Evolutionary conservation across 1,139 yeast species (phyloP), one percentile per base, ranked within the genome.

Genomic region (Zygosaccharomyces sapae): DNA sequence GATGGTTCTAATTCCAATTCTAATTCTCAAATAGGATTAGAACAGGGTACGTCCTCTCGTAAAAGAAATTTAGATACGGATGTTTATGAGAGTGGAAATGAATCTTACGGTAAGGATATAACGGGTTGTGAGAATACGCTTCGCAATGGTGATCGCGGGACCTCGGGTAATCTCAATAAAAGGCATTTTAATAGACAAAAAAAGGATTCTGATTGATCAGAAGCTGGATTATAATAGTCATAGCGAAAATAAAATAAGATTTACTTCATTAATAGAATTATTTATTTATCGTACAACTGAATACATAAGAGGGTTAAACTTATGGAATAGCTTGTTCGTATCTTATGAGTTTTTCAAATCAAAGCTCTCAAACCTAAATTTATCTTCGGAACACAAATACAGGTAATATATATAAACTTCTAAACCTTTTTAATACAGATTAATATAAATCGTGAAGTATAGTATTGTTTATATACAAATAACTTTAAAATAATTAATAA

Each of bases 61-160:
- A 44, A 44, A 34, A 33, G 46, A 25, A 44, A 44, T 25, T 33
- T 44, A 33, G 46, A 44, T 33, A 30, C 16, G 13, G 31, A 33
- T 44, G 13, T 18, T 6, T 16, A 19, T n/a, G 33, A 37, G 12
- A 38, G 29, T 24, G 6, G 8, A 13, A 27, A 30, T 29, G 29
- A 16, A 5, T 6, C 10, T n/a, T 8, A 29, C 8, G 24, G 19
- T 20, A 22, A 20, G 13, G 22, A 18, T 30, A 27, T 33, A 12
- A 20, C 22, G 13, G 35, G 25, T 35, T 9, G n/a, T 25, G 20
- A 30, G 13, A 20, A 12, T 31, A 31, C 41, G 8, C 5, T 25
- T 13, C 25, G 16, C 22, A 38, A 34, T 9, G 18, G 18, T 10
- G 29, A 25, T 25, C 30, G 29, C 24, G 31, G 40, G 8, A 12